Base-by-base conservation (phyloP, 2,329 filamentous ascomycete genomes). In the Curvularia lunata region DNA sequence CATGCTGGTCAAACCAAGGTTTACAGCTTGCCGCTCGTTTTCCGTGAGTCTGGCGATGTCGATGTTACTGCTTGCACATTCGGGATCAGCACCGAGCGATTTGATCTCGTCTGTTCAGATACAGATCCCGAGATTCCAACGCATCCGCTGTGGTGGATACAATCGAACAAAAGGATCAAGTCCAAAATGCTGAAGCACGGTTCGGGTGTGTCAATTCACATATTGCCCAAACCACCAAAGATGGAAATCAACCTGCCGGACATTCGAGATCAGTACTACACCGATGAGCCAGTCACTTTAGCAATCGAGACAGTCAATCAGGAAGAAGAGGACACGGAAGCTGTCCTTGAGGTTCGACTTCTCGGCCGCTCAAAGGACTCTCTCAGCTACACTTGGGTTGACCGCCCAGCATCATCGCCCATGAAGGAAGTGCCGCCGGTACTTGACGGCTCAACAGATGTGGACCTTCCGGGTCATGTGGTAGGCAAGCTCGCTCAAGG, bases 141-240 rank as follows among this genome's bases (percentile, higher is more conserved):
- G 41, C 52, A 56, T 40, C 67, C 75, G 0, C 54, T 59, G 19
- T 78, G 77, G 77, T 78, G 74, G 73, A 70, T 71, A 8, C 60
- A 61, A 42, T 64, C 67, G n/a, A 56, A 62, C 7, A 48, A 58
- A 13, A 64, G 60, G 12, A 54, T 72, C 42, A 75, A 67, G 40
- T 54, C 70, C 34, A 67, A 72, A 34, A 71, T 68, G 41, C 43
- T 77, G 19, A 72, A 69, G 42, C 66, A 70, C 27, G 63, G 69
- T 1, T 67, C 67, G 54, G 80, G 81, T 1, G 80, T 85, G 32
- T 79, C 80, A 1, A 85, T 96, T 54, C 88, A 86, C 54, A 87
- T 99, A 23, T 83, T 92, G 52, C 94, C 95, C 1, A 91, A 96
- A 64, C 95, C 94, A 27, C 95, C 95, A 0, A 98, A 97, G 77